These are phyloP conservation scores for Trypanosoma grayi DNA, from an alignment of 208 protist genomes.

Conservation along the genomic window DNA sequence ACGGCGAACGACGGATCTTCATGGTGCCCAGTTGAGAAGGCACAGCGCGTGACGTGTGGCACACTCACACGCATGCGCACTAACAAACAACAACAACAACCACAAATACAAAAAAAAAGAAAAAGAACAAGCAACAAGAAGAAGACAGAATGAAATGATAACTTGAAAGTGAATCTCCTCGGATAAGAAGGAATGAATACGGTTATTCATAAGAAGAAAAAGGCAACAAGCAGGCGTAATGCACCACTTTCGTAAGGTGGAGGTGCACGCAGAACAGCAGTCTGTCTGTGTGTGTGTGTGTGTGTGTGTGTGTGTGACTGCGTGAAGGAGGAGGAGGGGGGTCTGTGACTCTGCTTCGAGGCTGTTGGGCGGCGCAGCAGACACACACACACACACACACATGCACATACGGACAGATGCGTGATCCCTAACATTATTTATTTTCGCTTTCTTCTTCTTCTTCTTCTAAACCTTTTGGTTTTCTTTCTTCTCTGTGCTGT, in stretches of 20 bases:
- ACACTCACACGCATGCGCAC: slow-evolving; percentile 1
- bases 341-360: background rate
- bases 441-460: background rate
- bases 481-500: background rate
- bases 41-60: too few species aligned
- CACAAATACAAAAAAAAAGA: too few species aligned
- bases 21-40: slow-evolving; percentile 22
- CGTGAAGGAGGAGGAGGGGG: background rate
- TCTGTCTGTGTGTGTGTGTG: background rate
- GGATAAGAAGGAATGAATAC: slow-evolving; percentile 5
- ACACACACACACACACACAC: background rate
- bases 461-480: background rate
- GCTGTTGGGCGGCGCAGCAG: too few species aligned
- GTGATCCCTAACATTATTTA: background rate
- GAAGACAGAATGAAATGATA: slow-evolving; percentile 8
- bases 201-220: slow-evolving; percentile 3
- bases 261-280: background rate
- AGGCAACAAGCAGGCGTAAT: background rate
- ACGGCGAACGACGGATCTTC: slow-evolving; percentile 31
- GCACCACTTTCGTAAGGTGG: background rate
- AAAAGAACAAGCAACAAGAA: slow-evolving; percentile 11
- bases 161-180: background rate
- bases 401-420: background rate
- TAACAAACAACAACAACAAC: slow-evolving; percentile 1
- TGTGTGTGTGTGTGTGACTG: background rate